phyloP scores from a whole-genome alignment of 2,329 filamentous ascomycete genomes.

The Clonostachys rosea region DNA sequence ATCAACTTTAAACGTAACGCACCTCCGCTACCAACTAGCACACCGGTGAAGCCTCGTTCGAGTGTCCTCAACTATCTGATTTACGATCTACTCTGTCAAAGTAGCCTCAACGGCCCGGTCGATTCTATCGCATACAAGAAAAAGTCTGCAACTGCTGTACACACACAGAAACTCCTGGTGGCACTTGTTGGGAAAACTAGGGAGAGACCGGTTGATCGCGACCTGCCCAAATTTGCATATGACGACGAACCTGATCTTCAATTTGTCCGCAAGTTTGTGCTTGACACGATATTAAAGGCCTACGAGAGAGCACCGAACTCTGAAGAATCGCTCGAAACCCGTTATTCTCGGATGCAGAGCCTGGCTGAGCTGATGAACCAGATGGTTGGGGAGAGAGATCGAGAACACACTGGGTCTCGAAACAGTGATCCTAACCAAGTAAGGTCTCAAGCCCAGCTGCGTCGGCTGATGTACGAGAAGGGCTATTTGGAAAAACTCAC shows the following conservation, averaged over 20 bases:
- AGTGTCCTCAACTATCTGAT: constrained; percentile 92
- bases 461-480: constrained; percentile 97
- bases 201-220: constrained; percentile 62
- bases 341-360: constrained; percentile 83
- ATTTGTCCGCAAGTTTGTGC: constrained; percentile 90
- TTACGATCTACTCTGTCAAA: constrained; percentile 63
- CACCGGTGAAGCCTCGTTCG: constrained; percentile 89
- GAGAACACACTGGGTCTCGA: constrained; percentile 41
- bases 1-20: constrained; percentile 97
- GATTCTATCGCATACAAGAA: constrained; percentile 80
- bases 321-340: constrained; percentile 74
- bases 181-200: constrained; percentile 84
- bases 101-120: constrained; percentile 61
- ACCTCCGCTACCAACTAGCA: constrained; percentile 75
- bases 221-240: constrained; percentile 53
- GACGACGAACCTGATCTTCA: constrained; percentile 81
- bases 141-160: constrained; percentile 75
- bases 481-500: constrained; percentile 88
- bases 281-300: constrained; percentile 87
- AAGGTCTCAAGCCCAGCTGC: constrained; percentile 75
- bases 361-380: constrained; percentile 89
- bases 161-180: constrained; percentile 82
- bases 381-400: constrained; percentile 80
- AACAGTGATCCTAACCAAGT: constrained; percentile 29
- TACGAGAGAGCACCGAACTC: constrained; percentile 84